Percentiles rank a stretch among this genome's conserved stretches.
phyloP scores from a whole-genome alignment of 192 early-diverging fungal species.

The Linnemannia exigua region DNA sequence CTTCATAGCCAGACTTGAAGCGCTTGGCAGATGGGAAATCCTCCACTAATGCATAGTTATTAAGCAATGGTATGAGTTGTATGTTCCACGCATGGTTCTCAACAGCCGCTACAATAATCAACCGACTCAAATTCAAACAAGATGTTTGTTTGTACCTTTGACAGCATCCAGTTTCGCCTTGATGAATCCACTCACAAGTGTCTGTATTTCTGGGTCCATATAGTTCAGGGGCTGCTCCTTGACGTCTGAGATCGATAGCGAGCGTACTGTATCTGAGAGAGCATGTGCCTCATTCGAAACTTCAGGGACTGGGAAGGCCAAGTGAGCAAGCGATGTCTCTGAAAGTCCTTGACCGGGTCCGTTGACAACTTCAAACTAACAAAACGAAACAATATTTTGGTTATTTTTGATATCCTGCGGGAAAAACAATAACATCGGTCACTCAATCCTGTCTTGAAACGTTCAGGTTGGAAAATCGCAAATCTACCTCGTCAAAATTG shows the following conservation, averaged over 20 bases:
- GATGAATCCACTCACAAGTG: slow-evolving; percentile 23
- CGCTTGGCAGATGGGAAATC: slow-evolving; percentile 74
- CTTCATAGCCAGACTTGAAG: slow-evolving; percentile 67
- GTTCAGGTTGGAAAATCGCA: not conserved
- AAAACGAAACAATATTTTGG: not conserved
- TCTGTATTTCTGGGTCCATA: slow-evolving; percentile 39
- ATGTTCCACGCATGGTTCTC: not conserved
- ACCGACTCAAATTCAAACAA: not conserved
- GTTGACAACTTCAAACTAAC: slow-evolving; percentile 44
- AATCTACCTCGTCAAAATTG: slow-evolving; percentile 37
- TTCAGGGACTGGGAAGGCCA: slow-evolving; percentile 10
- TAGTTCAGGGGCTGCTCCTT: slow-evolving; percentile 33
- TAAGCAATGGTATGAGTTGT: not conserved
- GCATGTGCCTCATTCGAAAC: slow-evolving; percentile 9
- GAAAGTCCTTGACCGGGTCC: slow-evolving; percentile 50
- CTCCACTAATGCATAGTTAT: slow-evolving; percentile 61
- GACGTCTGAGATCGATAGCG: slow-evolving; percentile 32
- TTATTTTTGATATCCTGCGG: not conserved
- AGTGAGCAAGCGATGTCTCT: slow-evolving; percentile 20
- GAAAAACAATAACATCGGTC: not conserved
- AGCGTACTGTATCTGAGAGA: slow-evolving; percentile 23
- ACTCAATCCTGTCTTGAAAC: not conserved
- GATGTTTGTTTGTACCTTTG: slow-evolving; percentile 32
- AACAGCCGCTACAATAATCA: not conserved
- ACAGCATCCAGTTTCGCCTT: slow-evolving; percentile 52